Evolutionary conservation across 768 basidiomycete genomes (phyloP), one percentile per base, ranked within the genome.

Genomic region (Mycena filopes): DNA sequence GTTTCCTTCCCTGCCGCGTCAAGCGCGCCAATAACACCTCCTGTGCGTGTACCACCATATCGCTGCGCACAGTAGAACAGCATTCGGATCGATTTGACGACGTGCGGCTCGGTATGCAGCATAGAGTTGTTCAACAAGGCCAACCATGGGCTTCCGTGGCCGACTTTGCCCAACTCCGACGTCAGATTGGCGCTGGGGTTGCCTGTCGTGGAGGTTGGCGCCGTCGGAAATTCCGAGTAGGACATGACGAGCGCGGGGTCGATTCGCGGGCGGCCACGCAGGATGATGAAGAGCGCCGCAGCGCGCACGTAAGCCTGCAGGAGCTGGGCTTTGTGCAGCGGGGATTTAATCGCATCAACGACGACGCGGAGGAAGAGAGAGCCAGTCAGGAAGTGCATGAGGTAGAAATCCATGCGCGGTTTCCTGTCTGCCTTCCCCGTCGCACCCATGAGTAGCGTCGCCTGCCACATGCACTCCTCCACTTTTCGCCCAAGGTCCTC

Each of bases 381-480:
- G 38, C 82, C 82, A 12, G 82, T 88, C 48, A 89, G 77, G 47
- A 87, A 68, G 68, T 89, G 88, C 86, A 86, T 85, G 50, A 89
- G 74, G 81, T 87, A 86, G 76, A 89, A 84, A 59, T 83, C 87
- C 29, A 88, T 71, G 4, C 86, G 78, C 9, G 84, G 83, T 67
- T 83, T 80, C 41, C 81, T 76, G 3, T 82, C 85, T 26, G 73
- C 75, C 66, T 80, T 82, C 25, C 86, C 79, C 0, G 84, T 82
- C 0, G 80, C 84, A 29, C 80, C 81, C 40, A 86, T 75, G n/a
- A 88, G 78, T 8, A 87, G 76, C 4, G 84, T 82, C n/a, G 79
- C 76, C 8, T 73, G 68, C 82, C 85, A 87, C 23, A 86, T 71
- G 47, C 83, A 63, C 69, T 89, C 87, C 64, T 88, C 84, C 21